Evolutionary conservation across 768 basidiomycete genomes (phyloP), one percentile per base, ranked within the genome.

Genomic region (Rhodocollybia butyracea): DNA sequence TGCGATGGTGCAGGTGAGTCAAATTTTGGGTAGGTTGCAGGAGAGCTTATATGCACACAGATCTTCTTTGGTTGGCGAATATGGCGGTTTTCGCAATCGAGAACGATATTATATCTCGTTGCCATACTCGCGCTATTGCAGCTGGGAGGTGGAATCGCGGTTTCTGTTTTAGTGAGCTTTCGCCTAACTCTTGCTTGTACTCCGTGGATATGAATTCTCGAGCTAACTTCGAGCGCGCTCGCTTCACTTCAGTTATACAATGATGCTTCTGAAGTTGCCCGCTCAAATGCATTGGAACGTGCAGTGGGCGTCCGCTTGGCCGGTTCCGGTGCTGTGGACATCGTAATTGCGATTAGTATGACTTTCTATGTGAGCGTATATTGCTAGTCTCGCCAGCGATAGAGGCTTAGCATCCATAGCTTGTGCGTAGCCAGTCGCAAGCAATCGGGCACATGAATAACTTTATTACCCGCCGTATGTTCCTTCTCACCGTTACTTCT

Each of bases 61-160:
- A 50, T 59, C 11, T 63, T 59, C n/a, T 63, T 59, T 46, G 58
- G 60, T 11, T 63, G 62, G 62, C 52, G 62, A 22, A 59, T 61
- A 21, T 63, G 56, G 48, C 42, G 11, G 19, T 24, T 63, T 17
- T 55, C 62, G 4, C 32, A 53, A 5, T 61, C 60, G 2, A 21
- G 26, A 21, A 24, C 54, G 32, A 41, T 46, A 8, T 59, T 57
- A 13, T 31, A 24, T 10, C 1, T 51, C n/a, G 46, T 63, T 19
- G 5, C 30, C 13, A 3, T 58, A 32, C 53, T 61, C n/a, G 50
- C 60, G 2, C 43, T 59, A n/a, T 46, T 61, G 46, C 60, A 61
- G 30, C 40, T 61, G 29, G 58, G 53, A 13, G 60, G 46, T 11
- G 56, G 53, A 5, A 56, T 47, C 17, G 58, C 57, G 3, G 58